Evolutionary conservation across 1,284 basidiomycete genomes (phyloP).

Genomic region (Hemileia vastatrix): DNA sequence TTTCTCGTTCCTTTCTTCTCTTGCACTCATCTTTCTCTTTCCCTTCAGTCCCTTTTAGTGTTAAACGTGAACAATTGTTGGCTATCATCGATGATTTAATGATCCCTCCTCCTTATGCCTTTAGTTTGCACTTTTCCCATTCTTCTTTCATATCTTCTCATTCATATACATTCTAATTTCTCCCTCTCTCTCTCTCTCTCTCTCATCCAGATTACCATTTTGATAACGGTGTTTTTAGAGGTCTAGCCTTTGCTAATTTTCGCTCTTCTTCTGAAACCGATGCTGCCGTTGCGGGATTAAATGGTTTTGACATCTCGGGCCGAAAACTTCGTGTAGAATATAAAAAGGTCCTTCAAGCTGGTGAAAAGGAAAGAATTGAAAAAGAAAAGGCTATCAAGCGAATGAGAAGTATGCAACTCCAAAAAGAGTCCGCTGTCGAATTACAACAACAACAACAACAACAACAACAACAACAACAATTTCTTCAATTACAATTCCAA

Average conservation of each 20-base stretch:
- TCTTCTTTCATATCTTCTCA: neutral
- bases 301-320: constrained; percentile 86
- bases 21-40: neutral
- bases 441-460: neutral
- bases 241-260: constrained; percentile 97
- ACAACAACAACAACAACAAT: neutral
- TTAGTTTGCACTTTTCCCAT: constrained; percentile 55
- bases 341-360: constrained; percentile 97
- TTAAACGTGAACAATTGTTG: constrained; percentile 14
- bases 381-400: constrained; percentile 96
- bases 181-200: constrained; percentile 51
- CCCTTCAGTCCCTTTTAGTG: constrained; percentile 16
- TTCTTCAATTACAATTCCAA: neutral
- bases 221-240: constrained; percentile 92
- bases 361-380: constrained; percentile 98
- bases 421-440: constrained; percentile 20
- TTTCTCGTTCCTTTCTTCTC: constrained; percentile 62
- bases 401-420: constrained; percentile 91
- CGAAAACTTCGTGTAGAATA: constrained; percentile 97
- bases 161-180: constrained; percentile 20
- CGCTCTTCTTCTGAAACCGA: constrained; percentile 82
- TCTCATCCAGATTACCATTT: constrained; percentile 50
- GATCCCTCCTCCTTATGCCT: constrained; percentile 97
- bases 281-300: constrained; percentile 86
- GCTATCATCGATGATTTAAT: constrained; percentile 58